Evolutionary conservation across 164 flowering plant genomes (phyloP), one percentile per base, ranked within the genome.

Genomic region (Kingdonia uniflora): DNA sequence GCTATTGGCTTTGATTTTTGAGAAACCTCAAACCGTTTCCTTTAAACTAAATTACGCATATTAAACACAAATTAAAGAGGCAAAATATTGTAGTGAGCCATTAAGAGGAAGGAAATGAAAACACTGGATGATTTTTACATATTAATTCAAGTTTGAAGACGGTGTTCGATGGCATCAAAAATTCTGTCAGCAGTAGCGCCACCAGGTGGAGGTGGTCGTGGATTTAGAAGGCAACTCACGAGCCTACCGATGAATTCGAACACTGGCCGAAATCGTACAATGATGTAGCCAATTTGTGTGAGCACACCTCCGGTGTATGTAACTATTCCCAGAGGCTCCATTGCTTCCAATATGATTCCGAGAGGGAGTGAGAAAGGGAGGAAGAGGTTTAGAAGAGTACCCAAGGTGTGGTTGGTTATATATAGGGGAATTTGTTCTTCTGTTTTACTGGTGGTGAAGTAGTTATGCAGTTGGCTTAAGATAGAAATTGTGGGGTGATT

Each of bases 141-240:
- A n/a, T n/a, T n/a, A n/a, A n/a, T n/a, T 42, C n/a, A 51, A 26
- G 24, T 5, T 19, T 35, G 37, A 35, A 62, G 23, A 13, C 50
- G 42, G 19, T 53, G 63, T 54, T 53, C 65, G 6, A 64, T 33
- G 25, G 69, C 66, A 12, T 67, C 65, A 6, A 55, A 20, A 19
- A 71, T 59, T 15, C 39, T 25, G 3, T 51, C 68, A 19, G 59
- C 50, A 1, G 67, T 51, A 37, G 42, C 45, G 1, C 55, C 60
- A 3, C 24, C 33, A 2, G 72, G 60, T 14, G 75, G 72, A 10
- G 62, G 70, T 11, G 75, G 75, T 13, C 58, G 61, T 5, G 72
- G 75, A 33, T 65, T 51, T 45, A 42, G 54, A 14, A 71, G 65
- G 46, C 70, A 71, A 23, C 55, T 64, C 35, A 68, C 49, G 2